Percentiles rank a stretch among this genome's conserved stretches.
These are phyloP conservation scores for Phytopythium ostracodes DNA, from an alignment of 352 stramenopile genomes.

Conservation along the genomic window DNA sequence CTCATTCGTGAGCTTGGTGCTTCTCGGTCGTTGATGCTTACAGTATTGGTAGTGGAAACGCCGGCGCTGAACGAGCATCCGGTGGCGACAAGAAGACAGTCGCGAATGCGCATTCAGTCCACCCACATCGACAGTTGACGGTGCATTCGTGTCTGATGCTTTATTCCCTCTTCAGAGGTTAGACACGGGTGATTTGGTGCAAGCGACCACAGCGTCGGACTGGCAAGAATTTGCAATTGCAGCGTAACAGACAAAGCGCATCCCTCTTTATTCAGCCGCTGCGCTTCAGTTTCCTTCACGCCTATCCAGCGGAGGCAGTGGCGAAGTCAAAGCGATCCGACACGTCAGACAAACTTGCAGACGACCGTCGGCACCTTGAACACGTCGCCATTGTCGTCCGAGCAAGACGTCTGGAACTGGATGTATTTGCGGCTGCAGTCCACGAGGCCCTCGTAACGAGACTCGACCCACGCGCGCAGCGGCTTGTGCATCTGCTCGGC, in stretches of 20 bases:
- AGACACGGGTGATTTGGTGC: background rate
- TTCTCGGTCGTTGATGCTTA: too few relatives aligned
- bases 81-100: background rate
- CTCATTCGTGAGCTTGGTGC: too few relatives aligned
- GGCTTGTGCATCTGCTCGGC: conserved; percentile 47
- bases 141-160: background rate
- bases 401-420: conserved; percentile 80
- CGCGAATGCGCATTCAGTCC: background rate
- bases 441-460: conserved; percentile 77
- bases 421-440: conserved; percentile 83
- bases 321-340: background rate
- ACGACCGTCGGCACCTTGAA: conserved; percentile 86
- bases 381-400: conserved; percentile 74
- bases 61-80: too few relatives aligned
- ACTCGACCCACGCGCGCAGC: conserved; percentile 64
- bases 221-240: background rate
- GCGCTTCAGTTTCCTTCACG: background rate
- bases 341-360: conserved; percentile 70
- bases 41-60: too few relatives aligned
- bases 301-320: too few relatives aligned
- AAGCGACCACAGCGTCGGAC: background rate
- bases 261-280: background rate
- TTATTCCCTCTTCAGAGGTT: too few relatives aligned
- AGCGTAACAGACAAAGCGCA: background rate
- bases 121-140: background rate